Evolutionary conservation across 2,329 filamentous ascomycete species (phyloP).

Genomic region (Blastomyces parvus): DNA sequence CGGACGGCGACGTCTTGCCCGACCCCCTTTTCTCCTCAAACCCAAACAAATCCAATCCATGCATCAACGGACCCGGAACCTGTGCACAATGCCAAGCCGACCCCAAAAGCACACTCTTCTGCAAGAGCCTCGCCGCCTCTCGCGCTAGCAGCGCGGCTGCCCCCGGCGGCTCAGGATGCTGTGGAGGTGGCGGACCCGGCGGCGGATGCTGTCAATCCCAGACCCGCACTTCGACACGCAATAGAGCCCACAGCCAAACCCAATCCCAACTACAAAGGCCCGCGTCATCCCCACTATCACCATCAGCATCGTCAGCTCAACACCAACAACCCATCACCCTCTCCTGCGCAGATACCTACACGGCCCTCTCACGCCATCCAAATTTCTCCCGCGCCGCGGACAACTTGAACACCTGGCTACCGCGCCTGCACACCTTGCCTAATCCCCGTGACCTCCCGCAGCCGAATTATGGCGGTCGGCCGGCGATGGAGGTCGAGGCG

Average conservation of each 20-base stretch:
- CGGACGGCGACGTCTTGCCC: constrained; percentile 49
- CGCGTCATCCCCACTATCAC: constrained; percentile 4
- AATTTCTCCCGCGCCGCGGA: constrained; percentile 65
- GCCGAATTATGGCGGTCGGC: constrained; percentile 25
- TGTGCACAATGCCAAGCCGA: constrained; percentile 70
- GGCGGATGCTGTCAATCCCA: constrained; percentile 54
- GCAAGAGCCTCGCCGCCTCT: constrained; percentile 65
- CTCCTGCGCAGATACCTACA: constrained; percentile 68
- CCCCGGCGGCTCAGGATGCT: constrained; percentile 41
- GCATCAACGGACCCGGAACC: constrained; percentile 63
- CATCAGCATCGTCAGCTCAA: constrained; percentile 25
- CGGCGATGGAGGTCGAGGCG: constrained; percentile 68
- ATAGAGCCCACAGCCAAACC: constrained; percentile 34
- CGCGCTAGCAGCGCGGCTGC: constrained; percentile 29
- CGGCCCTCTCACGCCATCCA: constrained; percentile 65
- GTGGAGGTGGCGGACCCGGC: constrained; percentile 49
- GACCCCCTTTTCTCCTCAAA: constrained; percentile 35
- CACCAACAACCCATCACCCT: constrained; percentile 43
- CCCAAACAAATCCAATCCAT: constrained; percentile 29
- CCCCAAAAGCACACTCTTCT: constrained; percentile 73
- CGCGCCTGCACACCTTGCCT: constrained; percentile 55
- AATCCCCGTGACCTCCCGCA: constrained; percentile 29
- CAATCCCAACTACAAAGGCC: constrained; percentile 15
- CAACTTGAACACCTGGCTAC: constrained; percentile 66
- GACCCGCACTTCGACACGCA: constrained; percentile 19